Conservation (phyloP, 1,284 basidiomycete genomes). For the Vanrija sp. region DNA sequence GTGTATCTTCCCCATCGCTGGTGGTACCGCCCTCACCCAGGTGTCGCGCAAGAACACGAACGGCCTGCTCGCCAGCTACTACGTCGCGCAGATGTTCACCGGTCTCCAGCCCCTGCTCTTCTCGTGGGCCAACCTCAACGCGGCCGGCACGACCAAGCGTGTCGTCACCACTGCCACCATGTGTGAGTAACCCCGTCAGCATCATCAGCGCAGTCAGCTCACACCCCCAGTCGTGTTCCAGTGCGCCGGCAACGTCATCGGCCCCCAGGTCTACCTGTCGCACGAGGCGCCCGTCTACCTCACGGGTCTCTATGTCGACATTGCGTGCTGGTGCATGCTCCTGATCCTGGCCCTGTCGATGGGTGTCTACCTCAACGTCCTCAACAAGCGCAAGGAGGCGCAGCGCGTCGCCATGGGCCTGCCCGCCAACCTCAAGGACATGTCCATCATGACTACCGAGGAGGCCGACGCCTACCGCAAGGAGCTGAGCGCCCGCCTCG, state of each 20-base stretch:
- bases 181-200: constrained; percentile 21
- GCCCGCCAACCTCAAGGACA: constrained; percentile 39
- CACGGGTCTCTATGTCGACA: constrained; percentile 43
- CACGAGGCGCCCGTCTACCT: constrained; percentile 32
- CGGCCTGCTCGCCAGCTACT: constrained; percentile 38
- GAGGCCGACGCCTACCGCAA: constrained; percentile 31
- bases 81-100: constrained; percentile 36
- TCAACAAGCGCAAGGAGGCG: constrained; percentile 38
- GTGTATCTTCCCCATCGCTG: constrained; percentile 37
- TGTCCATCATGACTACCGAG: constrained; percentile 30
- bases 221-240: not conserved
- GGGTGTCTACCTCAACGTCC: constrained; percentile 37
- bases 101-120: constrained; percentile 37
- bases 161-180: constrained; percentile 36
- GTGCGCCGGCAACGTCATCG: constrained; percentile 20
- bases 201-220: constrained; percentile 17
- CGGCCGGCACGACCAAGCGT: constrained; percentile 43
- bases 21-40: constrained; percentile 35
- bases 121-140: constrained; percentile 42
- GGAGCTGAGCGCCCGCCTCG: constrained; percentile 18
- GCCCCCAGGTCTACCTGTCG: constrained; percentile 42
- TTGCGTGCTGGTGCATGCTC: constrained; percentile 32
- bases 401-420: constrained; percentile 38
- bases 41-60: constrained; percentile 24
- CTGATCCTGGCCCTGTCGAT: constrained; percentile 35